Percentiles rank a stretch among this genome's conserved stretches.
phyloP scores from a whole-genome alignment of 2,329 filamentous ascomycete genomes.

The Cladobotryum mycophilum region DNA sequence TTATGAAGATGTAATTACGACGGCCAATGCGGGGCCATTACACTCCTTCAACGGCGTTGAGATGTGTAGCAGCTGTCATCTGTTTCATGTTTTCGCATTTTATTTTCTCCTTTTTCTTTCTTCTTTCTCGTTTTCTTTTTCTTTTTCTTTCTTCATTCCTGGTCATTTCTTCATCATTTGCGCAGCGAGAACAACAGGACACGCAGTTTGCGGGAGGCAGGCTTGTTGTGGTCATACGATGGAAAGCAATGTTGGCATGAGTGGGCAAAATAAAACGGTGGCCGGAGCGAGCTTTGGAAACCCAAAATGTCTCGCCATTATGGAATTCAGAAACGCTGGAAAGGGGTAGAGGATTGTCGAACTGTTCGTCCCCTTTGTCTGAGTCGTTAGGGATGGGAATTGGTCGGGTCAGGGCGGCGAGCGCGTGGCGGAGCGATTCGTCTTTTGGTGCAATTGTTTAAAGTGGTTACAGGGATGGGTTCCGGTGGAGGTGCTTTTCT shows the following conservation, averaged over 20 bases:
- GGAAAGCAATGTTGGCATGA: neutral
- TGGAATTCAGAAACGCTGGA: neutral
- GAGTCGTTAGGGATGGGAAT: constrained; percentile 1
- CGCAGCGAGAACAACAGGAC: constrained; percentile 7
- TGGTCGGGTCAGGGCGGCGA: neutral
- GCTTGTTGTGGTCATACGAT: constrained; percentile 5
- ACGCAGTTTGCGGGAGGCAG: neutral
- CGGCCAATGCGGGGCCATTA: constrained; percentile 29
- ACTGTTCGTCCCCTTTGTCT: too few relatives aligned
- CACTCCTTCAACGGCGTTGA: constrained; percentile 33
- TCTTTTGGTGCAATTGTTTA: neutral
- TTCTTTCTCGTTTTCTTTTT: constrained; percentile 3
- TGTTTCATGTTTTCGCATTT: constrained; percentile 6
- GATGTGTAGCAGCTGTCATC: constrained; percentile 24
- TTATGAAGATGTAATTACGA: constrained; percentile 34
- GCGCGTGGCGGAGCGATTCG: neutral
- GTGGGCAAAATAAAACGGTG: constrained; percentile 10
- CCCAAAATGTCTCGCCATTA: neutral
- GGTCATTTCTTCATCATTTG: constrained; percentile 2
- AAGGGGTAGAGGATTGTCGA: neutral
- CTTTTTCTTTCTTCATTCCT: neutral
- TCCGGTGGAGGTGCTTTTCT: neutral
- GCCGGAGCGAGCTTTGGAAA: constrained; percentile 12
- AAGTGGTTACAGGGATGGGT: neutral
- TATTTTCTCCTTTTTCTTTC: neutral